These are phyloP conservation scores for Aureobasidium sp. DNA, from an alignment of 2,329 filamentous ascomycete genomes.

Conservation along the genomic window DNA sequence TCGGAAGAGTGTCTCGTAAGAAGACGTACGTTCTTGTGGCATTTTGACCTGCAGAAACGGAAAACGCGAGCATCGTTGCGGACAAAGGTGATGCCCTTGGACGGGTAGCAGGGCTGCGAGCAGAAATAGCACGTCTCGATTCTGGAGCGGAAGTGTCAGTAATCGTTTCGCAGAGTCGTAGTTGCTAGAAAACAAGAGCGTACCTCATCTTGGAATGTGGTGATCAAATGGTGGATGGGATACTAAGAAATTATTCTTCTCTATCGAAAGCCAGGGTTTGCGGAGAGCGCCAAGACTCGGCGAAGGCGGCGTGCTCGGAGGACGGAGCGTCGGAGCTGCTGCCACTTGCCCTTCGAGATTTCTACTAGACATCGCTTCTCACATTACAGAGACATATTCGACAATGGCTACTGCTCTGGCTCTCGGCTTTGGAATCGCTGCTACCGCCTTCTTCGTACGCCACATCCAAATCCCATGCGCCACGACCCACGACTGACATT, in stretches of 20 bases:
- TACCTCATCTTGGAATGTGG: slow-evolving; percentile 9
- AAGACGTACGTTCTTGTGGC: slow-evolving; percentile 50
- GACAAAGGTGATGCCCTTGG: slow-evolving; percentile 60
- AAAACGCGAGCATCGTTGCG: slow-evolving; percentile 60
- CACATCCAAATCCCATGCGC: not conserved
- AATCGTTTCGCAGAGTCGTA: not conserved
- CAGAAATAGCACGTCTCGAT: slow-evolving; percentile 67
- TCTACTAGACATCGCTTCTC: not conserved
- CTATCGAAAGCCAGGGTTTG: not conserved
- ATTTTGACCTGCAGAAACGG: slow-evolving; percentile 61
- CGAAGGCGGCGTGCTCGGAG: not conserved
- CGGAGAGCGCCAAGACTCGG: not conserved
- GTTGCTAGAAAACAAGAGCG: not conserved
- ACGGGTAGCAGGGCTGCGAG: slow-evolving; percentile 59
- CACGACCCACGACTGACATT: slow-evolving; percentile 8
- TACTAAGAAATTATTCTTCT: too few species aligned
- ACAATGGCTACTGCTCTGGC: slow-evolving; percentile 16
- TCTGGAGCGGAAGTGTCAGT: slow-evolving; percentile 27
- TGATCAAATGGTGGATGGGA: not conserved
- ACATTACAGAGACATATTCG: not conserved
- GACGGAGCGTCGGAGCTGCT: not conserved
- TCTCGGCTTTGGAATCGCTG: slow-evolving; percentile 53
- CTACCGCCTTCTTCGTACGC: slow-evolving; percentile 58
- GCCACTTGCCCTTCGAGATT: not conserved
- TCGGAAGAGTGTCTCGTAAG: not conserved